These are phyloP conservation scores for Globisporangium lucens DNA, from an alignment of 352 stramenopile species.

Conservation along the genomic window DNA sequence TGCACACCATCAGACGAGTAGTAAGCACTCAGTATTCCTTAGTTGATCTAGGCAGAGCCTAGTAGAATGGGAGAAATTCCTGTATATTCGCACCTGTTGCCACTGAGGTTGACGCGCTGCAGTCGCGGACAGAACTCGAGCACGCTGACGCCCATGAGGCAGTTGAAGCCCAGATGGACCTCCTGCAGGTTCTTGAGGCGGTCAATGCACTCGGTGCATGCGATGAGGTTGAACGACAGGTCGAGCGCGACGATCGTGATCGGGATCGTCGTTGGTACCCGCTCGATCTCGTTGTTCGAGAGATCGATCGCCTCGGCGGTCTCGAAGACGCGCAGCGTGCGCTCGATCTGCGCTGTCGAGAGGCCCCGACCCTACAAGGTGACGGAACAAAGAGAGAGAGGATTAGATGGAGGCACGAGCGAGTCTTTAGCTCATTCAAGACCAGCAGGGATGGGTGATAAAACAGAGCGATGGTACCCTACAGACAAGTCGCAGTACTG, in stretches of 20 bases:
- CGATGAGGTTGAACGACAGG: slow-evolving; percentile 68
- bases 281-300: slow-evolving; percentile 75
- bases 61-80: too few species aligned
- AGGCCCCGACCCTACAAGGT: slow-evolving; percentile 45
- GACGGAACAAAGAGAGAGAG: not conserved
- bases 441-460: too few species aligned
- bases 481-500: slow-evolving; percentile 69
- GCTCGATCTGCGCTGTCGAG: slow-evolving; percentile 50
- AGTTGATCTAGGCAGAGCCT: too few species aligned
- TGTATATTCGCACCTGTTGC: slow-evolving; percentile 43
- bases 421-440: not conserved
- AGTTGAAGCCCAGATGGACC: slow-evolving; percentile 67
- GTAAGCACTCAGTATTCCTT: too few species aligned
- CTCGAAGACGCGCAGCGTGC: slow-evolving; percentile 63
- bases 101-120: slow-evolving; percentile 60
- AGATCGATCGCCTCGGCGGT: slow-evolving; percentile 61
- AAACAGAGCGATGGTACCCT: not conserved
- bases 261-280: slow-evolving; percentile 48
- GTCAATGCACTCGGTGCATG: slow-evolving; percentile 43
- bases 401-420: not conserved
- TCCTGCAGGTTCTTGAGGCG: slow-evolving; percentile 64
- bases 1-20: not conserved
- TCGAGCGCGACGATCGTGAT: slow-evolving; percentile 47
- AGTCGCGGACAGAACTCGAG: slow-evolving; percentile 67
- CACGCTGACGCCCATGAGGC: slow-evolving; percentile 49